phyloP scores from a whole-genome alignment of 2,329 filamentous ascomycete species.

The Colletotrichum abscissum region DNA sequence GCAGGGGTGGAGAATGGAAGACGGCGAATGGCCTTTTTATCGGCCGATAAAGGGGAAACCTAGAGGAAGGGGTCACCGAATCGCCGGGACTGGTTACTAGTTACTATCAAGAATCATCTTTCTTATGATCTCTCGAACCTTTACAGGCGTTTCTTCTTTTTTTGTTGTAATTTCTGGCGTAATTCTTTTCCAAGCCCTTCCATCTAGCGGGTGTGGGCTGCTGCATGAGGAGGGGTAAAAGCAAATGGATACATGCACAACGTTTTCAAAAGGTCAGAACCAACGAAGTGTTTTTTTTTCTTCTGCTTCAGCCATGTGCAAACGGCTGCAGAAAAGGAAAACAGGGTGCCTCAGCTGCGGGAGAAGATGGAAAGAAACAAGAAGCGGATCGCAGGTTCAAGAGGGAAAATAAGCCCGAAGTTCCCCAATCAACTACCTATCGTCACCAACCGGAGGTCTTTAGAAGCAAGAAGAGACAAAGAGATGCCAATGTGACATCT shows the following conservation, averaged over 20 bases:
- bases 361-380: not conserved
- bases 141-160: too few relatives aligned
- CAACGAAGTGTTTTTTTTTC: conserved; percentile 1
- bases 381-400: not conserved
- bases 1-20: not conserved
- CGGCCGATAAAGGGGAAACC: not conserved
- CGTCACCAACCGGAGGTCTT: not conserved
- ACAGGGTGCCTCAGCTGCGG: not conserved
- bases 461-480: not conserved
- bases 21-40: not conserved
- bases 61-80: not conserved
- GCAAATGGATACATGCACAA: conserved; percentile 1
- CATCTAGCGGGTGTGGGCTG: conserved; percentile 3
- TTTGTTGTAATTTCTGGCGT: not conserved
- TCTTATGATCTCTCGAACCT: not conserved
- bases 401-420: not conserved
- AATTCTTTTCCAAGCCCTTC: not conserved
- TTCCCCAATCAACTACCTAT: not conserved
- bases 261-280: not conserved
- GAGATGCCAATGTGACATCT: conserved; percentile 18
- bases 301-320: not conserved
- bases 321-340: not conserved
- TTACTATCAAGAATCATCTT: not conserved
- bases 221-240: conserved; percentile 22
- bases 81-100: not conserved